Evolutionary conservation across 306 rosid genomes (phyloP).

Genomic region (Medicago lupulina): DNA sequence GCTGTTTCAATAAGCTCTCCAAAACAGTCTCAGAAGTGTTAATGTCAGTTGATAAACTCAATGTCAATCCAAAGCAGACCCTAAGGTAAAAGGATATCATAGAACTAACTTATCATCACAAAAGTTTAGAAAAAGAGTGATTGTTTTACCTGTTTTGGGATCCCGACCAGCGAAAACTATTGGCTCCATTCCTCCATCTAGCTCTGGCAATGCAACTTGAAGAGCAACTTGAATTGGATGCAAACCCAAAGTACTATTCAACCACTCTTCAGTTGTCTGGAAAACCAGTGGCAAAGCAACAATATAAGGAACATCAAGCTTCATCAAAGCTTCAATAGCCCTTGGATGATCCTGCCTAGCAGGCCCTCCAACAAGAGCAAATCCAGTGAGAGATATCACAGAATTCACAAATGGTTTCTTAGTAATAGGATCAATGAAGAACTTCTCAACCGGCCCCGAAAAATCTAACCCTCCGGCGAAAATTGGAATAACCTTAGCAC

Average conservation of each 20-base stretch:
- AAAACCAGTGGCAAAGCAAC: constrained; percentile 98
- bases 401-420: constrained; percentile 85
- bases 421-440: constrained; percentile 73
- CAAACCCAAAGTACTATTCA: constrained; percentile 91
- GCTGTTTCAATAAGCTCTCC: no score
- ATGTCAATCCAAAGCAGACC: no score
- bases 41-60: no score
- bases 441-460: constrained; percentile 95
- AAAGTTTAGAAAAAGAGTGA: constrained; percentile 3
- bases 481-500: constrained; percentile 94
- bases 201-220: constrained; percentile 98
- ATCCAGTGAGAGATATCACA: constrained; percentile 86
- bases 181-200: constrained; percentile 99
- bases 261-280: constrained; percentile 98
- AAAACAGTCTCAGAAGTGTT: no score
- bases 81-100: not conserved
- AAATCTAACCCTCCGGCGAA: constrained; percentile 95
- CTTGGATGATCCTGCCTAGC: constrained; percentile 99
- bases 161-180: constrained; percentile 95
- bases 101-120: not conserved
- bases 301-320: constrained; percentile 90
- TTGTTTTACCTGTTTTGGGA: constrained; percentile 78
- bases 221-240: constrained; percentile 99
- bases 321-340: constrained; percentile 87
- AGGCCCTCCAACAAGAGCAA: constrained; percentile 98